A percentile compares a stretch with the other conserved stretches of the same genome.
phyloP scores from a whole-genome alignment of 192 early-diverging fungal genomes.

The Pecoramyces ruminantium region DNA sequence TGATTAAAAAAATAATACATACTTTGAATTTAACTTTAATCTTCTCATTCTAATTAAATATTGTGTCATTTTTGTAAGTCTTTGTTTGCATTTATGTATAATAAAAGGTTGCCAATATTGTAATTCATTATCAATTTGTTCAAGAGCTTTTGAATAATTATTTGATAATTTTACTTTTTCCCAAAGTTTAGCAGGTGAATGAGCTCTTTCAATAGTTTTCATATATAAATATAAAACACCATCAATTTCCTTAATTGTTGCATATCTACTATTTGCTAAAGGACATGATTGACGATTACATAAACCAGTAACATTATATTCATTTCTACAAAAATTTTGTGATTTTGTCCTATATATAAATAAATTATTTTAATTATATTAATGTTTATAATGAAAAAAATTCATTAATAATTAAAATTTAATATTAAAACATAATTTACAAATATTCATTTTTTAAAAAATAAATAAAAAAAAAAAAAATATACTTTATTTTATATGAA shows the following conservation, averaged over 20 bases:
- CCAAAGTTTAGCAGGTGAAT: conserved; percentile 88
- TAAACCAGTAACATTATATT: conserved; percentile 89
- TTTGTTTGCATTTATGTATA: conserved; percentile 91
- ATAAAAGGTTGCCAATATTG: conserved; percentile 81
- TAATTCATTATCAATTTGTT: conserved; percentile 79
- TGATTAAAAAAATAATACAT: too few relatives aligned
- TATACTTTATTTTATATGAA: conserved; percentile 92
- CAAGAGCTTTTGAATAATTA: conserved; percentile 74
- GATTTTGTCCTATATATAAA: conserved; percentile 62
- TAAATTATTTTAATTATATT: too few relatives aligned
- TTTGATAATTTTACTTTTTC: conserved; percentile 74
- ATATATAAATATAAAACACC: conserved; percentile 77
- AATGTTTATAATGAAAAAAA: too few relatives aligned
- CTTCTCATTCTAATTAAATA: conserved; percentile 87
- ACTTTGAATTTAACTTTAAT: conserved; percentile 60
- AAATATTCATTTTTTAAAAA: too few relatives aligned
- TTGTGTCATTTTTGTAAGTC: conserved; percentile 89
- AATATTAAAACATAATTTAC: neutral
- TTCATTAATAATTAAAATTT: neutral
- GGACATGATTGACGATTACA: conserved; percentile 91
- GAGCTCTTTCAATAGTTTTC: conserved; percentile 89
- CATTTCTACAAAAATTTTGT: conserved; percentile 86
- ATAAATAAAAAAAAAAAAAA: neutral
- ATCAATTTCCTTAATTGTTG: conserved; percentile 74
- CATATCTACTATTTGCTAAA: conserved; percentile 85